A percentile compares a stretch with the other conserved stretches of the same genome.
Conservation (phyloP, 2,329 filamentous ascomycete genomes). For the Alternaria hordeiaustralica region DNA sequence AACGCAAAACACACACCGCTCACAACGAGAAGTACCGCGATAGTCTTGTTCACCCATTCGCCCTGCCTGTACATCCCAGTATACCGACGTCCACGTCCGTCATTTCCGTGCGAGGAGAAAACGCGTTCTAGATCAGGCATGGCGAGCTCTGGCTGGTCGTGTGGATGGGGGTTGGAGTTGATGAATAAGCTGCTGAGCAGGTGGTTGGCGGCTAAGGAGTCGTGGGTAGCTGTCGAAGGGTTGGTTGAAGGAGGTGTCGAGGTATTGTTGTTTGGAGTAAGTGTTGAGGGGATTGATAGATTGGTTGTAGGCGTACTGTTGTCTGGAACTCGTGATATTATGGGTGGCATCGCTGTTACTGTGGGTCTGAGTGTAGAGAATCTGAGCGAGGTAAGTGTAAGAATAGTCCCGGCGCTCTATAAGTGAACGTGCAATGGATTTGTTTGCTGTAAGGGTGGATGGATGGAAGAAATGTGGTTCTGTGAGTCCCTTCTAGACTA, state of each 20-base stretch:
- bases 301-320: neutral
- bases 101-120: neutral
- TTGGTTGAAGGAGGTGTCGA: neutral
- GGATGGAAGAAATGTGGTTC: neutral
- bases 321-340: neutral
- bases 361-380: neutral
- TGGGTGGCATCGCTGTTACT: neutral
- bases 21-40: neutral
- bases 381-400: neutral
- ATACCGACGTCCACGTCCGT: neutral
- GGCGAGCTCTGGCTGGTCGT: neutral
- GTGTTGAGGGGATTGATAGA: neutral
- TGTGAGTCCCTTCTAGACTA: neutral
- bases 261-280: neutral
- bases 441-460: neutral
- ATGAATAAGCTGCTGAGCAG: neutral
- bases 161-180: neutral
- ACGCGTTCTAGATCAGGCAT: neutral
- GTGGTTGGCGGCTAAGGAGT: neutral
- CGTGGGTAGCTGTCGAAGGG: neutral
- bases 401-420: neutral
- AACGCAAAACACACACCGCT: neutral
- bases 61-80: neutral
- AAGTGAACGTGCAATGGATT: neutral
- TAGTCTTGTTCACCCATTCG: neutral